Evolutionary conservation across 495 filamentous ascomycete genomes (phyloP).

Genomic region (Endocarpon pusillum): DNA sequence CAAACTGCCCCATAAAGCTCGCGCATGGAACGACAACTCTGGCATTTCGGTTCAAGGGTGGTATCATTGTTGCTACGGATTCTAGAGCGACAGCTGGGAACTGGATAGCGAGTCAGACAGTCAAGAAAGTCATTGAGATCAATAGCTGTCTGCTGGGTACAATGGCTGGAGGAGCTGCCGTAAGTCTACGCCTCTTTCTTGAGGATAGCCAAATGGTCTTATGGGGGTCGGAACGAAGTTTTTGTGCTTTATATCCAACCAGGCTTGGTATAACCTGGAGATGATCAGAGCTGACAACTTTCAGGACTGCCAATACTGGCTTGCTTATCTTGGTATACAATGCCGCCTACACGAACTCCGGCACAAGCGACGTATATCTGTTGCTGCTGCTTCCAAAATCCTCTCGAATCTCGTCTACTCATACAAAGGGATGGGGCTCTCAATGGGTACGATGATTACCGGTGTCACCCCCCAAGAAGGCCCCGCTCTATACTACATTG

Average conservation of each 20-base stretch:
- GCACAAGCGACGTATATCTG: constrained; percentile 95
- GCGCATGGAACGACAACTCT: constrained; percentile 98
- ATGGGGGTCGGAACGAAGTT: not conserved
- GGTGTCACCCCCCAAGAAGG: constrained; percentile 94
- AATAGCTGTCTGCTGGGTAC: constrained; percentile 83
- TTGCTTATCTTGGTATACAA: constrained; percentile 95
- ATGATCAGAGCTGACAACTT: constrained; percentile 6
- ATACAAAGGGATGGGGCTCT: constrained; percentile 95
- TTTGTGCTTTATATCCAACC: constrained; percentile 6
- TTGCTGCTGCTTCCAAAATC: constrained; percentile 94
- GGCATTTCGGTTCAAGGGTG: constrained; percentile 91
- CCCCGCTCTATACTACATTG: constrained; percentile 96
- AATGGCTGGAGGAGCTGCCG: constrained; percentile 95
- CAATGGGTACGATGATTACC: constrained; percentile 98
- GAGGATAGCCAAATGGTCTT: not conserved
- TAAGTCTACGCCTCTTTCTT: constrained; percentile 22
- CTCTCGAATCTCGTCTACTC: constrained; percentile 93
- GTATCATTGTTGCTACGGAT: constrained; percentile 96
- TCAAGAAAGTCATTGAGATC: constrained; percentile 98
- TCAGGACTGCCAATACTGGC: constrained; percentile 99
- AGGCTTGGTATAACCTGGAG: constrained; percentile 5
- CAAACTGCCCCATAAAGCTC: constrained; percentile 93
- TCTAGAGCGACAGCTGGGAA: constrained; percentile 89
- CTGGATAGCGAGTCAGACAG: constrained; percentile 98
- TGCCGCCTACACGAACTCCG: constrained; percentile 97